phyloP scores from a whole-genome alignment of 306 rosid species.

The Trifolium repens region DNA sequence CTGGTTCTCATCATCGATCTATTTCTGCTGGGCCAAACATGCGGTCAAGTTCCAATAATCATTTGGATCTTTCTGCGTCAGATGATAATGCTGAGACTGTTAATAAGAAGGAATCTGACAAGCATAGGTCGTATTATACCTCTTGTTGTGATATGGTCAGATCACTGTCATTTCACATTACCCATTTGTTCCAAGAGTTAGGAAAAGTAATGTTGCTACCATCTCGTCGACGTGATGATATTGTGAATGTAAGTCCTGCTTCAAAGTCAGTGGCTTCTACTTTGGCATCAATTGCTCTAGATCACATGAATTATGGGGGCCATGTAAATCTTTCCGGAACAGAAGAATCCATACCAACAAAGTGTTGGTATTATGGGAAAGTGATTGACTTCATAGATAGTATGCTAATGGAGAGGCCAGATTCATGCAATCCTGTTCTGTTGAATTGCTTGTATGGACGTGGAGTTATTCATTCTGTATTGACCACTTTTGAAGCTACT shows the following conservation, averaged over 20 bases:
- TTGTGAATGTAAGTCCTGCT: conserved; percentile 78
- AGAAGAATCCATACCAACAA: conserved; percentile 80
- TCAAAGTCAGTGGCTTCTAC: conserved; percentile 87
- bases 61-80: conserved; percentile 61
- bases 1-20: conserved; percentile 69
- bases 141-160: conserved; percentile 93
- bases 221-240: conserved; percentile 96
- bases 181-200: conserved; percentile 96
- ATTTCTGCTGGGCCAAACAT: conserved; percentile 56
- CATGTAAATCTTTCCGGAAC: conserved; percentile 65
- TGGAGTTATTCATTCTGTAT: conserved; percentile 82
- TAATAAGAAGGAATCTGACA: conserved; percentile 71
- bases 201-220: conserved; percentile 94
- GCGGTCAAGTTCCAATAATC: conserved; percentile 63
- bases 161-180: conserved; percentile 91
- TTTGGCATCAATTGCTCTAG: conserved; percentile 75
- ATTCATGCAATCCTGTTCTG: conserved; percentile 90
- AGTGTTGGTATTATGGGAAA: conserved; percentile 94
- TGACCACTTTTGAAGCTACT: conserved; percentile 99
- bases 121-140: conserved; percentile 71
- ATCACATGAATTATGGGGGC: conserved; percentile 89
- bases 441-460: conserved; percentile 90
- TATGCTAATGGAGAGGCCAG: conserved; percentile 88
- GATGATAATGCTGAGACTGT: conserved; percentile 63
- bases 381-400: conserved; percentile 90